phyloP scores from a whole-genome alignment of 2,329 filamentous ascomycete species.

The Thielaviopsis cerberus region DNA sequence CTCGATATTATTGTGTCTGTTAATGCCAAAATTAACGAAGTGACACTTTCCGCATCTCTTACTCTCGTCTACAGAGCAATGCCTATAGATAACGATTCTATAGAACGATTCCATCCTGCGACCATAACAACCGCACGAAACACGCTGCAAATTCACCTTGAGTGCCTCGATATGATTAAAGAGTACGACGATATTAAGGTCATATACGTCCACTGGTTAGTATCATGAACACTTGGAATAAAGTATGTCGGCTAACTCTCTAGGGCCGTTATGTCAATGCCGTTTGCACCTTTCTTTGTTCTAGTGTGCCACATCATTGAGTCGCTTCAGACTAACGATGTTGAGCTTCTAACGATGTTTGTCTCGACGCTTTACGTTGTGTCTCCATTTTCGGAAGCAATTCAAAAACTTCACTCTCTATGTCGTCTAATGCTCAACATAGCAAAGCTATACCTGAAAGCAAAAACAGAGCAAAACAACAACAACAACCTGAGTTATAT shows the following conservation, averaged over 20 bases:
- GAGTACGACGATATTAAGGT: constrained; percentile 24
- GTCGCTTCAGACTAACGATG: constrained; percentile 32
- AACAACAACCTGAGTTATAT: constrained; percentile 30
- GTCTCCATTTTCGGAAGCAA: constrained; percentile 35
- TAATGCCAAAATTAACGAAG: constrained; percentile 28
- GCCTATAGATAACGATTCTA: constrained; percentile 24
- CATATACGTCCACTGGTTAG: constrained; percentile 35
- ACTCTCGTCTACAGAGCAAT: constrained; percentile 35
- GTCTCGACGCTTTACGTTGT: constrained; percentile 34
- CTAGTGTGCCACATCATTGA: constrained; percentile 41
- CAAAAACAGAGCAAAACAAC: constrained; percentile 31
- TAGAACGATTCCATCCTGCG: constrained; percentile 28
- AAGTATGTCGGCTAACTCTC: background rate
- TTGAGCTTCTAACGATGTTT: constrained; percentile 37
- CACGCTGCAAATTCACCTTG: constrained; percentile 27
- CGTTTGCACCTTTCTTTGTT: constrained; percentile 41
- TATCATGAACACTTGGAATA: background rate
- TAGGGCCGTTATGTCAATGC: constrained; percentile 36
- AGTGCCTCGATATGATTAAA: constrained; percentile 26
- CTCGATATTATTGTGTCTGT: constrained; percentile 25
- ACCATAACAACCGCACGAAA: constrained; percentile 32
- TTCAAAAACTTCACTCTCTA: constrained; percentile 41
- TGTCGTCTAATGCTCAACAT: constrained; percentile 44
- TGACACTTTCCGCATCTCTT: constrained; percentile 28
- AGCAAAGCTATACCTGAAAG: constrained; percentile 41